Percentiles rank a stretch among this genome's conserved stretches.
These are phyloP conservation scores for Talaromyces liani DNA, from an alignment of 495 filamentous ascomycete species.

Conservation along the genomic window DNA sequence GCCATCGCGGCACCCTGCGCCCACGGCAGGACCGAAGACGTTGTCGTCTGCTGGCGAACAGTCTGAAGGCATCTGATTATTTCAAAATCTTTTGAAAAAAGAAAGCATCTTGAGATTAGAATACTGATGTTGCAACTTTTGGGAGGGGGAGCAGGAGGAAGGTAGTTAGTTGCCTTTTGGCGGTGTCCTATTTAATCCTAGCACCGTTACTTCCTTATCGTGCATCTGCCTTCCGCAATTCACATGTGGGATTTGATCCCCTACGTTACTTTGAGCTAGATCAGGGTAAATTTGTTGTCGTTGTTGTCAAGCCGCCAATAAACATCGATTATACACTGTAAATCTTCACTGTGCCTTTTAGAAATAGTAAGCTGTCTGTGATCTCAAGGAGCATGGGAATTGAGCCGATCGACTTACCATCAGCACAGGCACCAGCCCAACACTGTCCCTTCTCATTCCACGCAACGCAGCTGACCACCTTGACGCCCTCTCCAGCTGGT, in stretches of 20 bases:
- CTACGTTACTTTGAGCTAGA: not conserved
- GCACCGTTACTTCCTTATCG: too few species aligned
- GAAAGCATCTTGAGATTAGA: not conserved
- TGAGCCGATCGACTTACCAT: slow-evolving; percentile 35
- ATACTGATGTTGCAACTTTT: not conserved
- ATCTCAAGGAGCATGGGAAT: not conserved
- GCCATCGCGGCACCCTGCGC: not conserved
- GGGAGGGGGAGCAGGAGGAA: not conserved
- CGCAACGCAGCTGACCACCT: slow-evolving; percentile 56
- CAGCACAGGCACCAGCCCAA: slow-evolving; percentile 55
- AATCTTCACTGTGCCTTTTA: slow-evolving; percentile 8
- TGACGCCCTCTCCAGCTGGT: slow-evolving; percentile 48
- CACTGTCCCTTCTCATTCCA: slow-evolving; percentile 65
- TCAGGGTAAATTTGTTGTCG: not conserved
- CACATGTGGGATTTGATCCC: not conserved
- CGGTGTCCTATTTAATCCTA: not conserved
- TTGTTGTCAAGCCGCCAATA: not conserved
- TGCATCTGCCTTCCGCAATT: too few species aligned
- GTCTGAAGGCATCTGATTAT: not conserved
- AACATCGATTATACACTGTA: not conserved
- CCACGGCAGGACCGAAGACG: not conserved
- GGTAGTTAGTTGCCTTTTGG: not conserved
- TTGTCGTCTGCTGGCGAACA: not conserved
- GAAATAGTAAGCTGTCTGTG: not conserved
- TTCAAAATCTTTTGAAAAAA: not conserved